Percentiles rank a stretch among this genome's conserved stretches.
These are phyloP conservation scores for Penicillium cataractarum DNA, from an alignment of 495 filamentous ascomycete genomes.

Conservation along the genomic window DNA sequence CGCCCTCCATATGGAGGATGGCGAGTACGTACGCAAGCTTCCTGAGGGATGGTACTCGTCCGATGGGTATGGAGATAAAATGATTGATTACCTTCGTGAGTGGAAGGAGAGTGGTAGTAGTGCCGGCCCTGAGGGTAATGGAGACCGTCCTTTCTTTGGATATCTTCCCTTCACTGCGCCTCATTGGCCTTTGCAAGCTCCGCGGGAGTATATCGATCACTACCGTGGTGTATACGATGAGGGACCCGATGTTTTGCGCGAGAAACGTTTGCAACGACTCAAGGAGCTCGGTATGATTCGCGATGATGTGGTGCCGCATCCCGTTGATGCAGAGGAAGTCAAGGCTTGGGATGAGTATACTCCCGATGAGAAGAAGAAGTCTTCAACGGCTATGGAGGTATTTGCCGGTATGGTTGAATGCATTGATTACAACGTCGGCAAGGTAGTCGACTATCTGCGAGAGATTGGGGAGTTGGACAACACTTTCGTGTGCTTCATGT, in stretches of 20 bases:
- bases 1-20: slow-evolving; percentile 63
- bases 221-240: slow-evolving; percentile 61
- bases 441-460: slow-evolving; percentile 58
- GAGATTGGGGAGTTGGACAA: slow-evolving; percentile 63
- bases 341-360: slow-evolving; percentile 57
- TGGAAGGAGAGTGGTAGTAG: slow-evolving; percentile 48
- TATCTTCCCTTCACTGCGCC: slow-evolving; percentile 63
- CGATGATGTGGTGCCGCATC: slow-evolving; percentile 54
- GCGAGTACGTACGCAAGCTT: slow-evolving; percentile 55
- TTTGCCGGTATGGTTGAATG: slow-evolving; percentile 68
- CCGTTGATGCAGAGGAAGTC: slow-evolving; percentile 56
- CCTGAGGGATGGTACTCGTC: slow-evolving; percentile 61
- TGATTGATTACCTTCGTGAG: slow-evolving; percentile 56
- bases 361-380: slow-evolving; percentile 53
- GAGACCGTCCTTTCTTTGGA: slow-evolving; percentile 61
- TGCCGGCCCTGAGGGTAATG: slow-evolving; percentile 31
- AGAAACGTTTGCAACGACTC: slow-evolving; percentile 52
- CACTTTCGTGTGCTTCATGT: slow-evolving; percentile 67
- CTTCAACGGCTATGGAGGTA: slow-evolving; percentile 60
- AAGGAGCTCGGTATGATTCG: slow-evolving; percentile 56
- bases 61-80: slow-evolving; percentile 56
- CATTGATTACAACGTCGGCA: slow-evolving; percentile 64
- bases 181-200: slow-evolving; percentile 65
- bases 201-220: slow-evolving; percentile 52
- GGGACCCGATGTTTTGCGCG: slow-evolving; percentile 57